Conservation (phyloP, 208 protist species). For the Crithidia fasciculata region DNA sequence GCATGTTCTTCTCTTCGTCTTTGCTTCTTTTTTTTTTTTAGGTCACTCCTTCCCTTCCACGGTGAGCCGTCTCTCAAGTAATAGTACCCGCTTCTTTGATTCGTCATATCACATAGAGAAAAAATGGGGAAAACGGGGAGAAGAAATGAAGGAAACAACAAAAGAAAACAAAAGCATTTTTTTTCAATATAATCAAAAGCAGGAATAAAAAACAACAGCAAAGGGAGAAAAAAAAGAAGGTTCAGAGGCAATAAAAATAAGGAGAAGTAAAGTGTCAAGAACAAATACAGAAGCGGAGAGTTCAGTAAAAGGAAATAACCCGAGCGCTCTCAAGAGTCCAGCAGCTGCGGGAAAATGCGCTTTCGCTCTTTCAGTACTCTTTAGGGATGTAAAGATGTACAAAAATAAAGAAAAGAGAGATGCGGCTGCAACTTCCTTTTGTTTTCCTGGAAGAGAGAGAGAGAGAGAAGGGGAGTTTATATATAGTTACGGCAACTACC, state of each 20-base stretch:
- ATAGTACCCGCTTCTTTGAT: no score
- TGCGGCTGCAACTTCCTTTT: not conserved
- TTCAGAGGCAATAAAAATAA: not conserved
- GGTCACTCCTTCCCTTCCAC: no score
- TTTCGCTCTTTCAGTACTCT: not conserved
- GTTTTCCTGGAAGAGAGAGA: not conserved
- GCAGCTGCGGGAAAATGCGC: no score
- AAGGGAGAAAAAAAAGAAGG: slow-evolving; percentile 8
- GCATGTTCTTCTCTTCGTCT: no score
- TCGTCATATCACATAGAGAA: no score
- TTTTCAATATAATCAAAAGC: not conserved
- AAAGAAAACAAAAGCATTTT: slow-evolving; percentile 9
- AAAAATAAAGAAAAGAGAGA: not conserved
- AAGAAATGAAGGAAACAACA: slow-evolving; percentile 5
- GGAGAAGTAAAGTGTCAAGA: not conserved
- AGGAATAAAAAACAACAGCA: not conserved
- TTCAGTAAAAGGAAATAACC: no score
- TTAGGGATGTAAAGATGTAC: slow-evolving; percentile 5
- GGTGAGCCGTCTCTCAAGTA: no score
- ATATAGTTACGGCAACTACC: not conserved
- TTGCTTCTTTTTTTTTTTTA: no score
- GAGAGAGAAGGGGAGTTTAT: not conserved
- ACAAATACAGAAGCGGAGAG: no score
- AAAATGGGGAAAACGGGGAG: no score
- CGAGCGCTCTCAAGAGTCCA: not conserved